phyloP scores from a whole-genome alignment of 345 rosid genomes.

The Mercurialis annua region DNA sequence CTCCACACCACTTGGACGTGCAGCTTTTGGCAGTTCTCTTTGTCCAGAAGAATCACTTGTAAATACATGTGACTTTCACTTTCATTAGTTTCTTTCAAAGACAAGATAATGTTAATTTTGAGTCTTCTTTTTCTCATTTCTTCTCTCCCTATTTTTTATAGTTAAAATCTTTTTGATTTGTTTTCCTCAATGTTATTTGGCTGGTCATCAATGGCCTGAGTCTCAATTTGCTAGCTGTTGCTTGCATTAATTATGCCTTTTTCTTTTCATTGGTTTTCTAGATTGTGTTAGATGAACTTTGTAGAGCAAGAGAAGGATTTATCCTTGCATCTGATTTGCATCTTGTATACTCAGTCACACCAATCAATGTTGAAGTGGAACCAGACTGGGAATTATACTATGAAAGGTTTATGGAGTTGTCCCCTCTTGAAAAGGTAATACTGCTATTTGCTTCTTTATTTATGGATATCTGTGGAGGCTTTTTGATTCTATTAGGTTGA shows the following conservation, averaged over 20 bases:
- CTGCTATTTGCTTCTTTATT: slow-evolving; percentile 1
- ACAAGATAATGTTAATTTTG: background rate
- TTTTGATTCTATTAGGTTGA: background rate
- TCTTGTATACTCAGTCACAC: slow-evolving; percentile 85
- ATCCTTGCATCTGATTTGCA: slow-evolving; percentile 97
- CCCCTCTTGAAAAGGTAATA: slow-evolving; percentile 84
- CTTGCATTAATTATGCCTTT: slow-evolving; percentile 9
- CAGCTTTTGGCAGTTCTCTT: slow-evolving; percentile 97
- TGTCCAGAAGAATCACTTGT: slow-evolving; percentile 99
- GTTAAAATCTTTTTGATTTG: background rate
- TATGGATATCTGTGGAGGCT: background rate
- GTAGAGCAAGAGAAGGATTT: slow-evolving; percentile 94
- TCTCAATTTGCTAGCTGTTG: slow-evolving; percentile 10
- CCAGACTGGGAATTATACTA: slow-evolving; percentile 97
- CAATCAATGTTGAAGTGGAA: slow-evolving; percentile 87
- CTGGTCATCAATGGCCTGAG: background rate
- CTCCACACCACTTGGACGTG: slow-evolving; percentile 91
- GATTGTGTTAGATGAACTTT: slow-evolving; percentile 95
- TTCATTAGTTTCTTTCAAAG: slow-evolving; percentile 14
- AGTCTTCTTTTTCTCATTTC: slow-evolving; percentile 12
- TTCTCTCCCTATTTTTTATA: background rate
- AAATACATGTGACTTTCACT: slow-evolving; percentile 25
- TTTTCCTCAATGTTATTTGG: background rate
- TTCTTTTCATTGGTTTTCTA: slow-evolving; percentile 39
- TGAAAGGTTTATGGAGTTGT: slow-evolving; percentile 81